phyloP scores from a whole-genome alignment of 495 filamentous ascomycete genomes.

The Aspergillus affinis region DNA sequence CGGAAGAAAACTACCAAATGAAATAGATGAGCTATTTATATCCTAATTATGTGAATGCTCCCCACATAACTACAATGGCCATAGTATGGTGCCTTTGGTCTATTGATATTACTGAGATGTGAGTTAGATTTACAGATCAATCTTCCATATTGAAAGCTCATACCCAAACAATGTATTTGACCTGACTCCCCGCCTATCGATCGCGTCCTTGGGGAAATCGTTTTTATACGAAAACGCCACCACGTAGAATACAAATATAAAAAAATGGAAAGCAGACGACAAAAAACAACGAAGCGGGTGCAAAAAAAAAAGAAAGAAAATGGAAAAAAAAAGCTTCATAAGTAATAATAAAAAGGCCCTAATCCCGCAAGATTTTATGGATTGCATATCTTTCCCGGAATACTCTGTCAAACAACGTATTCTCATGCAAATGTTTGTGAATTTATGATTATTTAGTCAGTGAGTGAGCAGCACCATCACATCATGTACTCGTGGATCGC shows the following conservation, averaged over 20 bases:
- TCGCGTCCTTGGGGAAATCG: constrained; percentile 18
- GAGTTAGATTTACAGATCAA: neutral
- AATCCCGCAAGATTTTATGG: neutral
- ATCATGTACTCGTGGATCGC: constrained; percentile 60
- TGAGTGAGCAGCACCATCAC: constrained; percentile 28
- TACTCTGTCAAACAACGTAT: neutral
- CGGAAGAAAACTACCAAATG: too few species aligned
- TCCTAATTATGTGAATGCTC: too few species aligned
- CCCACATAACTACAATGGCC: too few species aligned
- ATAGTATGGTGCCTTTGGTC: too few species aligned
- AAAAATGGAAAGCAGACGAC: neutral
- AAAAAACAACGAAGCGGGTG: neutral
- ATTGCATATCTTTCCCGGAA: neutral
- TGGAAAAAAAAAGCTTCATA: constrained; percentile 3
- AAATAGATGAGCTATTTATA: too few species aligned
- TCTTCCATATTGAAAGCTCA: neutral
- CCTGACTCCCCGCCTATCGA: constrained; percentile 28
- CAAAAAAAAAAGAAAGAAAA: constrained; percentile 17
- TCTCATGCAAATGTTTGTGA: neutral
- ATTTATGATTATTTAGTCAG: too few species aligned
- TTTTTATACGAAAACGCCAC: constrained; percentile 22
- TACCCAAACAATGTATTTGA: constrained; percentile 9
- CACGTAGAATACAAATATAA: constrained; percentile 25
- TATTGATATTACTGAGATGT: too few species aligned
- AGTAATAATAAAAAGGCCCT: constrained; percentile 6